Base-by-base conservation (phyloP, 495 filamentous ascomycete species). In the Talaromyces liani region DNA sequence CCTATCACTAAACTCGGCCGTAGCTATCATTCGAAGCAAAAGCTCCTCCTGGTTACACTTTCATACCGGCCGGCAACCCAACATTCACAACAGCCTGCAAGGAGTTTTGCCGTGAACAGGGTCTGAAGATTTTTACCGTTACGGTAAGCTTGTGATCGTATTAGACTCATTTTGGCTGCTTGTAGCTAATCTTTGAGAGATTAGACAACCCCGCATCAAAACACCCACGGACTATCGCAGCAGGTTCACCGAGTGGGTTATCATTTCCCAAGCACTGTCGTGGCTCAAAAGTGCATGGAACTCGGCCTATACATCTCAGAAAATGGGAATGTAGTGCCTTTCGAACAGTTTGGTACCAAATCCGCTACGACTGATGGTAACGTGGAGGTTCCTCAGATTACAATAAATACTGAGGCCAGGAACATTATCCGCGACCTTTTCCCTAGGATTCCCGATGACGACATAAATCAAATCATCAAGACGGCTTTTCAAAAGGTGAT, bases 401-500 rank as follows among this genome's bases (percentile, higher is more conserved):
- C 86, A 41, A 87, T 92, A 64, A 86, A 90, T 66, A 82, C 80
- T 33, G 87, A 92, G 71, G 89, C 91, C 63, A 80, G 87, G 70
- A 84, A 83, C 24, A 87, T 89, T 0, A 84, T 97, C 31, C 82
- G 79, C 63, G 92, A 97, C 67, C 76, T 95, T 9, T 96, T 96
- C 70, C 92, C 92, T 1, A 87, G 90, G 60, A 93, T 97, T 64
- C 92, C 92, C 1, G 77, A 89, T 51, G 82, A 82, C 36, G 91
- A 95, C 72, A 75, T 92, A n/a, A 79, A 86, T 61, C 77, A 85
- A 67, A 91, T 97, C 58, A 85, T 96, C 47, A 79, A 84, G 33
- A 90, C 87, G 64, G 85, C 93, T n/a, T 97, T 95, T 72, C 83
- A 90, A 73, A 88, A 91, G 83, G 91, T 93, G 80, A 64, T 68